Percentiles rank a stretch among this genome's conserved stretches.
Evolutionary conservation across 2,329 filamentous ascomycete genomes (phyloP).

Genomic region (Basipetospora chlamydospora): DNA sequence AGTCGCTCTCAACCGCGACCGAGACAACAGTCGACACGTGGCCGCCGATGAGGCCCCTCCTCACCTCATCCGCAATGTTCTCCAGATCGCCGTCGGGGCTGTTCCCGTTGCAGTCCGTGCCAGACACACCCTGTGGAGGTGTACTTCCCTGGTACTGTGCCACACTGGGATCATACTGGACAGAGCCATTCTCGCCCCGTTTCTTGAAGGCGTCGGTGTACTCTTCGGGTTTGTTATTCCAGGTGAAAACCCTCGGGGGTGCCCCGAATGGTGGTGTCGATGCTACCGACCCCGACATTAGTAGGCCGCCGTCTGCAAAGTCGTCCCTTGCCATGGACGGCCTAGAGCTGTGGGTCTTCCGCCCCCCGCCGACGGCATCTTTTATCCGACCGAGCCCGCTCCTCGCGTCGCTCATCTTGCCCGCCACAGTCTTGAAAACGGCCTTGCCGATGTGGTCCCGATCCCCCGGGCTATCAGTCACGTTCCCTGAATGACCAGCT

Average conservation of each 20-base stretch:
- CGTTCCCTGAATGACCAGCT: no score
- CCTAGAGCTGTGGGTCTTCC: constrained; percentile 37
- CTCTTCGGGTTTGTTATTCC: constrained; percentile 50
- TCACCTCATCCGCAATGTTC: constrained; percentile 24
- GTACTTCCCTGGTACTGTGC: neutral
- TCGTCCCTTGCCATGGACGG: constrained; percentile 39
- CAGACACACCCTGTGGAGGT: neutral
- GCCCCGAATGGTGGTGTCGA: constrained; percentile 8
- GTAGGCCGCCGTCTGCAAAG: constrained; percentile 10
- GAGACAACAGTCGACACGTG: constrained; percentile 42
- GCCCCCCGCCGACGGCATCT: constrained; percentile 56
- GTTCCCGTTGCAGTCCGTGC: neutral
- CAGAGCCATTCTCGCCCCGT: constrained; percentile 17
- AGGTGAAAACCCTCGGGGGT: constrained; percentile 34
- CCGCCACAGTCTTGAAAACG: constrained; percentile 67
- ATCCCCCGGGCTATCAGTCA: constrained; percentile 33
- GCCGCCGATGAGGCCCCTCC: constrained; percentile 27
- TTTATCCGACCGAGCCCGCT: constrained; percentile 76
- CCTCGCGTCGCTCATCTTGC: constrained; percentile 64
- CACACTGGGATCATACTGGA: neutral
- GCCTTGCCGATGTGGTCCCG: constrained; percentile 47
- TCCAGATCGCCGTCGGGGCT: constrained; percentile 8
- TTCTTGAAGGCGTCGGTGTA: constrained; percentile 22
- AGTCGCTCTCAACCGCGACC: constrained; percentile 41
- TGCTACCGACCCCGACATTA: constrained; percentile 16